Evolutionary conservation across 345 rosid species (phyloP), one percentile per base, ranked within the genome.

Genomic region (Cardamine occulta): DNA sequence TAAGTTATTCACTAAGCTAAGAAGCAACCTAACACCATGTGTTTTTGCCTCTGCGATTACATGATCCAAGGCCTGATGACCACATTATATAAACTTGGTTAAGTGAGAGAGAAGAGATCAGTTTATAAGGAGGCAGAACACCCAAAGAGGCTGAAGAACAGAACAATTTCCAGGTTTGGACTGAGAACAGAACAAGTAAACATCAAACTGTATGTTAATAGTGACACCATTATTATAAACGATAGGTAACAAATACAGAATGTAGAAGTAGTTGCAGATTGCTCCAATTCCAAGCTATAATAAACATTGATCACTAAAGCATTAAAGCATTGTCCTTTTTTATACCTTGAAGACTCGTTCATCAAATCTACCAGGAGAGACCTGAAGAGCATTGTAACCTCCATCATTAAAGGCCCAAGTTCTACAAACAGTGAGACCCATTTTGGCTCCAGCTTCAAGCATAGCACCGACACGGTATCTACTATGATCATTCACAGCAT

Each of bases 351-450:
- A 94, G 74, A 88, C 90, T 2, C 88, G 83, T 73, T 94, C 98
- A 82, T 94, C 93, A 45, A 91, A 94, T 61, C 70, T 83, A 6
- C 96, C 97, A 62, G 97, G 98, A 69, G 95, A 86, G 79, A 88
- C 81, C 87, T 94, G 97, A 58, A 94, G 97, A 39, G 97, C 97
- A 75, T 94, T 82, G 80, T 91, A 88, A 53, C 84, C 92, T 44
- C 98, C 97, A 72, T 94, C 98, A 76, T 85, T 94, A 70, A 94
- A 94, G 6, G 98, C 98, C 98, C 98, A 94, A 18, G 96, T 85
- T 76, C 99, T 77, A 66, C 97, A 94, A 64, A 94, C 92, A n/a
- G 97, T 86, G 75, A 94, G 87, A 66, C 97, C 99, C 97, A 94
- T 90, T 82, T 86, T 86, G 24, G 96, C 85, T 52, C 93, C 96